Conservation (phyloP, 306 rosid species). For the Acacia confusa region DNA sequence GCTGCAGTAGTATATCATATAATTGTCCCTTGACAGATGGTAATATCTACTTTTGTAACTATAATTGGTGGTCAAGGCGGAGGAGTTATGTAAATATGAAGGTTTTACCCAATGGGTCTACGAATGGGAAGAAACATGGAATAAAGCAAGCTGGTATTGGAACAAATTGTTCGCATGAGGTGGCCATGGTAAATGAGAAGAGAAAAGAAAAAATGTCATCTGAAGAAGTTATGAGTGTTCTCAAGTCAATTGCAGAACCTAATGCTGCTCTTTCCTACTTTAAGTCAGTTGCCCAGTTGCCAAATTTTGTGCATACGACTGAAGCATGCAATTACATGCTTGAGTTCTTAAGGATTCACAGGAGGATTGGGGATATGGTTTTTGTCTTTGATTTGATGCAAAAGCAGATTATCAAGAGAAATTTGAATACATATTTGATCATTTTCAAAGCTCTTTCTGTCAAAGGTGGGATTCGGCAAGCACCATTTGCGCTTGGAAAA, state of each 20-base stretch:
- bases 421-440: slow-evolving; percentile 59
- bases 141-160: slow-evolving; percentile 41
- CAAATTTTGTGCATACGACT: slow-evolving; percentile 69
- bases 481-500: slow-evolving; percentile 57
- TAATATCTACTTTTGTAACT: slow-evolving; percentile 35
- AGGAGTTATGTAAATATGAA: slow-evolving; percentile 45
- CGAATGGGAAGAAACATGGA: slow-evolving; percentile 50
- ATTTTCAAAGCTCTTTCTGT: slow-evolving; percentile 66
- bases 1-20: slow-evolving; percentile 39
- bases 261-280: slow-evolving; percentile 63
- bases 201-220: slow-evolving; percentile 47
- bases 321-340: slow-evolving; percentile 91
- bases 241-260: slow-evolving; percentile 68
- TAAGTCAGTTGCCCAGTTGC: slow-evolving; percentile 58
- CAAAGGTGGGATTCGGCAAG: slow-evolving; percentile 80
- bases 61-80: slow-evolving; percentile 38
- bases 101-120: slow-evolving; percentile 44
- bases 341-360: slow-evolving; percentile 55
- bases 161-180: slow-evolving; percentile 41
- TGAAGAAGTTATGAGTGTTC: slow-evolving; percentile 60
- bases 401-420: slow-evolving; percentile 63
- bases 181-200: slow-evolving; percentile 40
- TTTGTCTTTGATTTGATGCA: slow-evolving; percentile 83
- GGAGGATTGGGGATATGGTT: slow-evolving; percentile 72
- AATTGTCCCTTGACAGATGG: slow-evolving; percentile 37